Evolutionary conservation across 1,284 basidiomycete genomes (phyloP), one percentile per base, ranked within the genome.

Genomic region (Moniliophthora roreri): DNA sequence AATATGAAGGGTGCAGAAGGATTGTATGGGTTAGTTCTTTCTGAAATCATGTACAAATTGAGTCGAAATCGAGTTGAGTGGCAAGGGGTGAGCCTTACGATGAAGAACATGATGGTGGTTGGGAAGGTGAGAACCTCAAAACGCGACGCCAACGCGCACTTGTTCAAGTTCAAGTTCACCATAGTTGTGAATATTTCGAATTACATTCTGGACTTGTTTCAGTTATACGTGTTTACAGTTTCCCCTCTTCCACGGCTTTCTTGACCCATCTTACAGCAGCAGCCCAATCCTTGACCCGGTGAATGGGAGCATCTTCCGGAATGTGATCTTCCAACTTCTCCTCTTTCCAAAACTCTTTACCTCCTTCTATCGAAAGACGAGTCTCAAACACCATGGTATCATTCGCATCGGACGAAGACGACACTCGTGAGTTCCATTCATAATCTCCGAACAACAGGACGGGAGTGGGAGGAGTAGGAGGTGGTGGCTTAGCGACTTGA

Each of bases 11-110:
- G 69, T 98, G 96, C 23, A 99, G 82, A 50, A 95, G 86, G 66
- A 98, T 96, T 4, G 93, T 95, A 71, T 98, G 94, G 24, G 92
- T 93, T 28, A 98, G 82, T 68, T 95, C 89, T 82, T 97, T 96
- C 93, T 95, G 67, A 48, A 48, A 53, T 34, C 16, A 48, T 46
- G 41, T 35, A 44, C 40, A 37, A 18, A 39, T 23, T 51, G 41
- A 47, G 52, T 53, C n/a, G 38, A 23, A n/a, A 21, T 13, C 11
- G 40, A 28, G n/a, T 24, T 26, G 26, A 32, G 10, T 45, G 50
- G 18, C 44, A 39, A 35, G 46, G 41, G 23, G 23, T 37, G 56
- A 52, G 50, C 72, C 82, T 75, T 68, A 87, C 87, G 59, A 90
- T 89, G 76, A 90, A 90, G 75, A 90, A 90, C 87, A 90, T 89